Evolutionary conservation across 2,329 filamentous ascomycete genomes (phyloP).

Genomic region (Didymella lethalis): DNA sequence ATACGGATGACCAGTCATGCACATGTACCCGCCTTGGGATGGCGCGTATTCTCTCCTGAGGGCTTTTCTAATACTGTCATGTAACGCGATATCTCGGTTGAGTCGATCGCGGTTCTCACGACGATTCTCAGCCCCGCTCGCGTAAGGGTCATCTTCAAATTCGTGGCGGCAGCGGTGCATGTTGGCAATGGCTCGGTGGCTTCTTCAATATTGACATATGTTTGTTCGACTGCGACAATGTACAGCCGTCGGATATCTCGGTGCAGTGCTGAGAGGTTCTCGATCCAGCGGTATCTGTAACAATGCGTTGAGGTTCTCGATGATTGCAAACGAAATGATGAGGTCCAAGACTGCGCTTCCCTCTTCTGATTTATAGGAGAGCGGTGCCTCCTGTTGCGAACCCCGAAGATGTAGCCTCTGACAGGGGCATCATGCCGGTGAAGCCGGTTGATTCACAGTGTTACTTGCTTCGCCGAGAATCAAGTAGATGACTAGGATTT

Average conservation of each 20-base stretch:
- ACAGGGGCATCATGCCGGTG: not conserved
- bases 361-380: not conserved
- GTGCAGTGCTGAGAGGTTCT: not conserved
- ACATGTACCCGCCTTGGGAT: not conserved
- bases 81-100: constrained; percentile 1
- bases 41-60: not conserved
- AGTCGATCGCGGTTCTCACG: constrained; percentile 18
- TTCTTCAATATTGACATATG: not conserved
- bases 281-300: not conserved
- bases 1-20: not conserved
- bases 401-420: not conserved
- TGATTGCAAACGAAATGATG: not conserved
- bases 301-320: not conserved
- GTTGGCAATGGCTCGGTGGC: not conserved
- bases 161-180: constrained; percentile 8
- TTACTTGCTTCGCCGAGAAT: not conserved
- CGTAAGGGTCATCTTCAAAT: constrained; percentile 18
- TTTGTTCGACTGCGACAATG: not conserved
- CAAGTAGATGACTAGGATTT: not conserved
- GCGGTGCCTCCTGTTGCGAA: not conserved
- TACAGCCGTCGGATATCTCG: not conserved
- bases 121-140: constrained; percentile 24
- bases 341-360: not conserved
- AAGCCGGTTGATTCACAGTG: not conserved
- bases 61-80: not conserved